Conservation (phyloP, 306 rosid species). For the Arachis hypogaea region DNA sequence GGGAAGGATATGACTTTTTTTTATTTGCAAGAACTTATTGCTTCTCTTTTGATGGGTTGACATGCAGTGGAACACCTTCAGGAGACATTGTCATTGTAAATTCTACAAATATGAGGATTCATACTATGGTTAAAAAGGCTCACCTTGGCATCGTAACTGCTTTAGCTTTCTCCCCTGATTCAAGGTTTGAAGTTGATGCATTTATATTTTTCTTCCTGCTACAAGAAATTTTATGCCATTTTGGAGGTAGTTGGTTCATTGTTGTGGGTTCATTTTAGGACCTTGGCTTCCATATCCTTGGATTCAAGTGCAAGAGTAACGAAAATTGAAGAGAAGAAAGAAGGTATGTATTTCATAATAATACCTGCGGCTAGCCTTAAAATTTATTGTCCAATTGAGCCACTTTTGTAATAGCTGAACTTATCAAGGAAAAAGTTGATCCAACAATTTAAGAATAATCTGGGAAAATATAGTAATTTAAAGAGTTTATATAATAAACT, state of each 20-base stretch:
- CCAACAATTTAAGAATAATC: no score
- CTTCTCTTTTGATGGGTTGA: slow-evolving; percentile 43
- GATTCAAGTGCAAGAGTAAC: slow-evolving; percentile 89
- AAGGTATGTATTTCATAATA: slow-evolving; percentile 53
- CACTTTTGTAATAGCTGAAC: not conserved
- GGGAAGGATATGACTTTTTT: not conserved
- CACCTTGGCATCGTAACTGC: slow-evolving; percentile 92
- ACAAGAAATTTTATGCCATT: slow-evolving; percentile 25
- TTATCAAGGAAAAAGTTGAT: no score
- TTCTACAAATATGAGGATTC: slow-evolving; percentile 67
- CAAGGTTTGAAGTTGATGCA: slow-evolving; percentile 64
- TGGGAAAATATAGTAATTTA: not conserved
- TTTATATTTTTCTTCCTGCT: slow-evolving; percentile 10
- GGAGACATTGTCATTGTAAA: slow-evolving; percentile 76
- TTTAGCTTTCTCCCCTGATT: slow-evolving; percentile 77
- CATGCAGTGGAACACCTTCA: slow-evolving; percentile 83
- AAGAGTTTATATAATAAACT: not conserved
- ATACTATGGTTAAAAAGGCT: slow-evolving; percentile 62
- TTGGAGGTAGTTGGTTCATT: slow-evolving; percentile 26
- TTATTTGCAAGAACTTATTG: slow-evolving; percentile 32
- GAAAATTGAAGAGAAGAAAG: slow-evolving; percentile 55
- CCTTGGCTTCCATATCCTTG: slow-evolving; percentile 83
- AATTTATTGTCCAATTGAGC: not conserved
- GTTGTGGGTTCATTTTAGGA: slow-evolving; percentile 51
- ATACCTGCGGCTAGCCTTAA: not conserved